These are phyloP conservation scores for Naematelia encephala DNA, from an alignment of 768 basidiomycete genomes.

Conservation along the genomic window DNA sequence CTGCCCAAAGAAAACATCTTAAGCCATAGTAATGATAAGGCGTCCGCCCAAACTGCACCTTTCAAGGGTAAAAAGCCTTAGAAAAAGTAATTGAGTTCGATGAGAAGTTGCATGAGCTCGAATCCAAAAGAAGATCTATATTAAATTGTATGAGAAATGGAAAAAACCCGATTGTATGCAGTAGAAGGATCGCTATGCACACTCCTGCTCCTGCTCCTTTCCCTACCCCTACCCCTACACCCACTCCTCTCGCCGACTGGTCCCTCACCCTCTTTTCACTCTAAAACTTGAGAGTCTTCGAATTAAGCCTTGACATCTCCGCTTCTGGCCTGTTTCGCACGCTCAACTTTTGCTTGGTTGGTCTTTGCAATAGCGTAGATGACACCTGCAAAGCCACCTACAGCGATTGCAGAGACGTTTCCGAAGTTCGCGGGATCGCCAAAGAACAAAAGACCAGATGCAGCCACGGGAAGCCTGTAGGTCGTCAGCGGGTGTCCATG, in stretches of 20 bases:
- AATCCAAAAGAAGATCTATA: neutral
- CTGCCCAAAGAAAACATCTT: no score
- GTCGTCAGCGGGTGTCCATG: no score
- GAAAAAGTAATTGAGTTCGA: no score
- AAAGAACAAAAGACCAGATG: slow-evolving; percentile 82
- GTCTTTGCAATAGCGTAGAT: slow-evolving; percentile 93
- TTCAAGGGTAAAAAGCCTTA: no score
- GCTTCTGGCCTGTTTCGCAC: slow-evolving; percentile 48
- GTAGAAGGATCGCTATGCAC: neutral
- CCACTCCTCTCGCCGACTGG: neutral
- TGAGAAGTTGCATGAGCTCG: neutral
- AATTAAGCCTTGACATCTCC: slow-evolving; percentile 21
- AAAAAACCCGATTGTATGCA: neutral
- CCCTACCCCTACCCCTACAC: no score
- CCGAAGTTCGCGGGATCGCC: slow-evolving; percentile 83
- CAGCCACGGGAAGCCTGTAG: slow-evolving; percentile 84
- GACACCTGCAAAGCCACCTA: slow-evolving; percentile 88
- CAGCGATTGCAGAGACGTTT: slow-evolving; percentile 77
- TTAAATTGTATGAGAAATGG: no score
- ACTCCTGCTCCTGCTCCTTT: no score
- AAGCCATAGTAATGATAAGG: no score
- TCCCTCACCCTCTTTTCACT: neutral
- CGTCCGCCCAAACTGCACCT: no score
- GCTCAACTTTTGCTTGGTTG: slow-evolving; percentile 77
- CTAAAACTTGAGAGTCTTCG: no score